Base-by-base conservation (phyloP, 768 basidiomycete genomes). In the Suillus luteus region DNA sequence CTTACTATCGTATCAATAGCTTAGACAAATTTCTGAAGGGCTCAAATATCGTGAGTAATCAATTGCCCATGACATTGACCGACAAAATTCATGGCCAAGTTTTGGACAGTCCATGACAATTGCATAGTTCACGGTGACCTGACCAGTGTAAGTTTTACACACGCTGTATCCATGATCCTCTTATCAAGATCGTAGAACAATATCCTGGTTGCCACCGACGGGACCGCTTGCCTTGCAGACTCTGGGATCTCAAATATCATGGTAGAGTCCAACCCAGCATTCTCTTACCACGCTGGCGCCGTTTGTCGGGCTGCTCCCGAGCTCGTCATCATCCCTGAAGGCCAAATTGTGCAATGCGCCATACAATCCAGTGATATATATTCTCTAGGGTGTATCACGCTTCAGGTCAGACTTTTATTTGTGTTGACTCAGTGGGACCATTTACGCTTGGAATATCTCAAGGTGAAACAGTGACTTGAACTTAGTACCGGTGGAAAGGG, bases 401-500 rank as follows among this genome's bases (percentile, higher is more conserved):
- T 37, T 37, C 37, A 37, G 37, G 37, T 37, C 7, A 37, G 37
- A 5, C 1, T 37, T 8, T 37, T 8, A 37, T 37, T 37, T 37
- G 5, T 5, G 31, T 33, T 33, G 2, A 33, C 5, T 33, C 5
- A 33, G 87, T 88, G 58, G 93, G 93, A 3, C 92, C 93, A 27
- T 94, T 94, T 68, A 86, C 86, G 65, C 80, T 93, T 1, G 91
- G 91, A 2, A 77, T 91, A 60, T 81, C 86, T 10, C 87, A 85
- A 59, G 80, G 76, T 82, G 14, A 87, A 86, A 73, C 89, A 87
- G 71, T 95, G 93, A 93, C 87, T 88, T 33, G 89, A 95, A 71
- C 76, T 95, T 60, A 89, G 83, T 70, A 80, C 86, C 9, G 79
- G 86, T 55, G 93, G 91, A 55, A 95, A 94, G 83, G 86, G 93